These are phyloP conservation scores for Chaetomium globosum DNA, from an alignment of 2,329 filamentous ascomycete genomes.

Conservation along the genomic window DNA sequence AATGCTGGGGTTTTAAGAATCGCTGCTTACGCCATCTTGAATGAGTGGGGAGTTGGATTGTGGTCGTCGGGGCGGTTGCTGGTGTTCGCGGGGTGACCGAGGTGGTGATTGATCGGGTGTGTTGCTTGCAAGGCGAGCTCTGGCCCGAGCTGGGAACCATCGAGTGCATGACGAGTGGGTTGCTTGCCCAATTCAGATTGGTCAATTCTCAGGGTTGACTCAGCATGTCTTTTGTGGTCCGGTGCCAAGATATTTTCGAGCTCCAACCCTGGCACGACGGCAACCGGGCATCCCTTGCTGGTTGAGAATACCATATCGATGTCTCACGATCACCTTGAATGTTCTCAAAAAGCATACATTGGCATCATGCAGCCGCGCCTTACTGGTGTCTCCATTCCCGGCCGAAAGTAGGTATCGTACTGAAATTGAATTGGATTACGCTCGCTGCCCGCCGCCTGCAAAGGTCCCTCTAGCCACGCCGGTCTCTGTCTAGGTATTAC, in stretches of 20 bases:
- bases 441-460: neutral
- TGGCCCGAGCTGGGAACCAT: slow-evolving; percentile 13
- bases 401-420: neutral
- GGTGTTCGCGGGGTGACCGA: slow-evolving; percentile 3
- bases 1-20: neutral
- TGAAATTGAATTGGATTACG: neutral
- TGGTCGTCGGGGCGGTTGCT: slow-evolving; percentile 11
- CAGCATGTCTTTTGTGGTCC: slow-evolving; percentile 1
- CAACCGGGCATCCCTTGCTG: neutral
- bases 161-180: slow-evolving; percentile 15
- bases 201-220: slow-evolving; percentile 23
- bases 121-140: slow-evolving; percentile 20
- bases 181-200: slow-evolving; percentile 13
- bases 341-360: neutral
- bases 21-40: slow-evolving; percentile 31
- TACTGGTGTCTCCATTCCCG: neutral
- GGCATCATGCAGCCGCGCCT: neutral
- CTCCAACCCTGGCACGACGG: slow-evolving; percentile 1
- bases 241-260: slow-evolving; percentile 15
- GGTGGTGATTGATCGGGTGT: slow-evolving; percentile 25
- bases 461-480: slow-evolving; percentile 1
- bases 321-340: neutral
- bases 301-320: neutral
- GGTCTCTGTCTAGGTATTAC: neutral
- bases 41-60: slow-evolving; percentile 20